Base-by-base conservation (phyloP, 345 rosid genomes). In the Acer campestre region DNA sequence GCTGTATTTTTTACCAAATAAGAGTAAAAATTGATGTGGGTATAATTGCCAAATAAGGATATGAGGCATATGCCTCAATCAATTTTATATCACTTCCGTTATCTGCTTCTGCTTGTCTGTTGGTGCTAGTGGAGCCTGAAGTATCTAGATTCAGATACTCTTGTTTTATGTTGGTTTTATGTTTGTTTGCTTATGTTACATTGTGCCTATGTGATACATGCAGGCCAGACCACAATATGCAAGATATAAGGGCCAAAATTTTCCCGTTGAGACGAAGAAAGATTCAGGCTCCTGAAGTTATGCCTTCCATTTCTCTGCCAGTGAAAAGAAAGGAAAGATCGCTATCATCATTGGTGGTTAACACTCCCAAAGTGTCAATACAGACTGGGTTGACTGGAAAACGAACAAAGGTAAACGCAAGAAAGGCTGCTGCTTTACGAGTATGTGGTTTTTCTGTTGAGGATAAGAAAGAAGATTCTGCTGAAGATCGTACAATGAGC, bases 171-270 rank as follows among this genome's bases (percentile, higher is more conserved):
- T 67, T 7, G 53, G 66, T 62, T 75, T 62, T 55, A 7, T 29
- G 48, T 65, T 62, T 68, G 73, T 53, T 13, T 68, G 62, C 42
- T 49, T 13, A 61, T 44, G 23, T 58, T 25, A n/a, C 38, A 40
- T 48, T 53, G 44, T 73, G 67, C 78, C 59, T 73, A 61, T 79
- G 77, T 65, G 76, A 73, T 70, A 63, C 62, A 4, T 78, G 81
- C 87, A 92, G 97, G 85, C 87, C 97, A 7, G 97, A 92, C 84
- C 94, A 90, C 87, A 90, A 85, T 84, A 70, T 90, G 83, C 90
- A 92, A 87, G 94, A 90, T 68, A 77, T 92, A 78, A 87, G 92
- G 73, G 86, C 86, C n/a, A 92, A 86, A 79, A 83, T 90, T 67
- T 92, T 90, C 82, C 97, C 97, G 59, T 83, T 69, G 3, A 90